Conservation (phyloP, 2,329 filamentous ascomycete species). For the Dactylellina leptospora region DNA sequence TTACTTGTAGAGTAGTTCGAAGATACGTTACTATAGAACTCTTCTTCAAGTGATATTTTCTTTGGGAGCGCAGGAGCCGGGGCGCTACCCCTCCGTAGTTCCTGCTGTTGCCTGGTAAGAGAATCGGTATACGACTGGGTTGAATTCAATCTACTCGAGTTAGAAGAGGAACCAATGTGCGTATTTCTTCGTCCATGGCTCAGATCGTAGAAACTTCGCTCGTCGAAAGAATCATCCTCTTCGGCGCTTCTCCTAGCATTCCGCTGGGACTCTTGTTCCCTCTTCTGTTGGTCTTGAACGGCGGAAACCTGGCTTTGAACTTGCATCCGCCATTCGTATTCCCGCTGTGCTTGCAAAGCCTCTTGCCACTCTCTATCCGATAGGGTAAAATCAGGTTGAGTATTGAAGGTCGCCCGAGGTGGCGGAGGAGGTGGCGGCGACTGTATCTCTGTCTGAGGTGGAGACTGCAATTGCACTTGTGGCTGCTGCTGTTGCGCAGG, state of each 20-base stretch:
- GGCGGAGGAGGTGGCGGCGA: conserved; percentile 3
- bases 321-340: conserved; percentile 36
- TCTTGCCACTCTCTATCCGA: conserved; percentile 48
- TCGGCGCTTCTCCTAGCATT: not conserved
- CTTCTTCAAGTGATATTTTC: conserved; percentile 35
- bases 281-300: conserved; percentile 19
- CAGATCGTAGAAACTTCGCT: conserved; percentile 39
- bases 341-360: conserved; percentile 37
- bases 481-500: conserved; percentile 8
- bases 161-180: conserved; percentile 11
- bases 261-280: not conserved
- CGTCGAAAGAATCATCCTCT: conserved; percentile 31
- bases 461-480: not conserved
- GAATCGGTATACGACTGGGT: conserved; percentile 25
- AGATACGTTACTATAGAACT: conserved; percentile 43
- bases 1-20: conserved; percentile 14
- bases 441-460: conserved; percentile 7
- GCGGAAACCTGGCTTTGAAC: conserved; percentile 18
- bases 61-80: conserved; percentile 10
- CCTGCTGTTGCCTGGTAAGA: conserved; percentile 5
- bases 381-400: conserved; percentile 20
- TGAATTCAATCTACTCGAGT: not conserved
- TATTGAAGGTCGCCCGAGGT: not conserved
- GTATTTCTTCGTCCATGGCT: conserved; percentile 18
- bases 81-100: conserved; percentile 3